Base-by-base conservation (phyloP, 2,329 filamentous ascomycete species). In the Diaporthe capsici region DNA sequence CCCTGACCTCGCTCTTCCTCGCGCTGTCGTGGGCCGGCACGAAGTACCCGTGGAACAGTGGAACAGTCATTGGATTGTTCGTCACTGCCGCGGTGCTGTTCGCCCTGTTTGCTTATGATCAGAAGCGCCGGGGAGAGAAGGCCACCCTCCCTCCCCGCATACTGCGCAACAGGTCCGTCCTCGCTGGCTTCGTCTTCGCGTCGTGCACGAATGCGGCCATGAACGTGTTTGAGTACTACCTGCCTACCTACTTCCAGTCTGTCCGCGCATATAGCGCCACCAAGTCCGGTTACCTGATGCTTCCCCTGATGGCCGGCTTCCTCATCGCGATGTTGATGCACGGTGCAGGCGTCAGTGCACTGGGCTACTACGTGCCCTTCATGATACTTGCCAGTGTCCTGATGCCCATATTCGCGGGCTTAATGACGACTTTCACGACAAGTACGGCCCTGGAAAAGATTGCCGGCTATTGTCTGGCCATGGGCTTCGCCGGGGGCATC, bases 221-320 rank as follows among this genome's bases (percentile, higher is more conserved):
- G n/a, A 70, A 55, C 10, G 61, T 76, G 13, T 60, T 76, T 13
- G 60, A 75, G 20, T 85, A 84, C 78, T 84, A 84, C 76, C 79
- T 86, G 0, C 84, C 85, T 0, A 81, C 85, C 70, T 86, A 84
- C 81, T 85, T 86, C 80, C 83, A 87, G 78, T 80, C 83, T 71
- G 79, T 87, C 68, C 80, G 81, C 63, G 81, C 80, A 17, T 82
- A 80, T 13, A 79, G 78, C 4, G 80, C 84, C 1, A 80, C 82
- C 51, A 77, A 81, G 17, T 80, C 79, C 10, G 84, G 84, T 2
- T 81, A 85, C 28, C 77, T 80, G 42, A 85, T 83, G 73, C 77
- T 87, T 1, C 82, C 86, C 8, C 75, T 83, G n/a, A 79, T 84
- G n/a, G 77, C 82, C 4, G 79, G 81, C 1, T 78, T 85, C n/a